phyloP scores from a whole-genome alignment of 129 eudicot species.

The Oenanthe sinensis region DNA sequence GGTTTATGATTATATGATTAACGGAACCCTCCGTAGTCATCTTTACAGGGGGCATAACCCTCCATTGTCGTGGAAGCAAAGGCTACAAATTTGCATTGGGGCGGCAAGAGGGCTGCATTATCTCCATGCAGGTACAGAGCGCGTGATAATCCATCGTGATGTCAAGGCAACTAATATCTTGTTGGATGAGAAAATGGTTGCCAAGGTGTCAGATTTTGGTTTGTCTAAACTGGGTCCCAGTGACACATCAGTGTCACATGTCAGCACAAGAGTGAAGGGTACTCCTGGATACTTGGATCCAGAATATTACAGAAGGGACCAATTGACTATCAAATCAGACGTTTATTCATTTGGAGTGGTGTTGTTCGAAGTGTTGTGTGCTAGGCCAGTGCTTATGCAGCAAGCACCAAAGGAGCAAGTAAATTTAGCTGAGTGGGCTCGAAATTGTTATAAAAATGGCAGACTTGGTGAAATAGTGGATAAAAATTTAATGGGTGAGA shows the following conservation, averaged over 20 bases:
- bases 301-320: not conserved
- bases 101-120: slow-evolving; percentile 24
- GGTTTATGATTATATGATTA: slow-evolving; percentile 22
- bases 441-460: not conserved
- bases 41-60: slow-evolving; percentile 15
- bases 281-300: not conserved
- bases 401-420: not conserved
- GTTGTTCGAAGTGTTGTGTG: slow-evolving; percentile 14
- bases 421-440: slow-evolving; percentile 4
- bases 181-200: slow-evolving; percentile 23
- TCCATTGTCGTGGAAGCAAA: slow-evolving; percentile 18
- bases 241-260: not conserved
- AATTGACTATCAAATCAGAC: slow-evolving; percentile 17
- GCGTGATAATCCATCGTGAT: slow-evolving; percentile 19
- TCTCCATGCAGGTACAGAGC: slow-evolving; percentile 21
- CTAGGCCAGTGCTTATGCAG: not conserved
- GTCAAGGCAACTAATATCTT: slow-evolving; percentile 25
- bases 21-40: slow-evolving; percentile 19
- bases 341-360: slow-evolving; percentile 35
- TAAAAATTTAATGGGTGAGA: slow-evolving; percentile 4
- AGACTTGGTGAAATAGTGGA: slow-evolving; percentile 3
- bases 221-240: slow-evolving; percentile 19
- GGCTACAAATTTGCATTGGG: slow-evolving; percentile 24
- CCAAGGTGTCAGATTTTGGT: slow-evolving; percentile 31
- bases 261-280: slow-evolving; percentile 4